Evolutionary conservation across 106 monocot species (phyloP), one percentile per base, ranked within the genome.

Genomic region (Dioscorea dumetorum): DNA sequence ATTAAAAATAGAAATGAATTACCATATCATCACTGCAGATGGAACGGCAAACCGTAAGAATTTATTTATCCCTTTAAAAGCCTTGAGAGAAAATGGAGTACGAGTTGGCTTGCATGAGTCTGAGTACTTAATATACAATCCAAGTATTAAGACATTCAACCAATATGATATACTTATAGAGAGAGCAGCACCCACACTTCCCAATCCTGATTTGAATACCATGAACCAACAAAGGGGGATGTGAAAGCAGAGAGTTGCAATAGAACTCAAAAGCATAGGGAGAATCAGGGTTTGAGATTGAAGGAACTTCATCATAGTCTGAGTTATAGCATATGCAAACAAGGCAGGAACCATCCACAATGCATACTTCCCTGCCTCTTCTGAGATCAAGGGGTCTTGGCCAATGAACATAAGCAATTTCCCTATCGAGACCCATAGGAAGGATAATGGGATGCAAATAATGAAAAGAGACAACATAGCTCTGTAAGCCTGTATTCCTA

Each of bases 21-120:
- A 90, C 90, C 85, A 90, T 67, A 83, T 71, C 90, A 90, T 90
- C 28, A 90, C 49, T 11, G 83, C 90, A 24, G 90, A 90, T 33
- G 90, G 90, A 53, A 90, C 22, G 11, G 90, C 90, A n/a, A 90
- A 10, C 12, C 67, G 22, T 19, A 90, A 28, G 69, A 90, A 90
- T 53, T 80, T 72, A 32, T 24, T 62, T 13, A 90, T 73, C 19
- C 80, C 80, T 67, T 21, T 73, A 52, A 85, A 82, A 0, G 81
- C 85, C 52, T 84, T 91, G 60, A n/a, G 70, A 1, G 95, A 76
- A 49, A 91, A 0, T 12, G 81, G 80, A 2, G 78, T 67, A 22
- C 85, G 80, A 11, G 91, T 91, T 17, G 28, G 49, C 53, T 79
- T 80, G 74, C 91, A 91, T 16, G 81, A 70, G 2, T 54, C 21